Conservation (phyloP, 73 alveolate genomes). For the Paramecium pentaurelia region DNA sequence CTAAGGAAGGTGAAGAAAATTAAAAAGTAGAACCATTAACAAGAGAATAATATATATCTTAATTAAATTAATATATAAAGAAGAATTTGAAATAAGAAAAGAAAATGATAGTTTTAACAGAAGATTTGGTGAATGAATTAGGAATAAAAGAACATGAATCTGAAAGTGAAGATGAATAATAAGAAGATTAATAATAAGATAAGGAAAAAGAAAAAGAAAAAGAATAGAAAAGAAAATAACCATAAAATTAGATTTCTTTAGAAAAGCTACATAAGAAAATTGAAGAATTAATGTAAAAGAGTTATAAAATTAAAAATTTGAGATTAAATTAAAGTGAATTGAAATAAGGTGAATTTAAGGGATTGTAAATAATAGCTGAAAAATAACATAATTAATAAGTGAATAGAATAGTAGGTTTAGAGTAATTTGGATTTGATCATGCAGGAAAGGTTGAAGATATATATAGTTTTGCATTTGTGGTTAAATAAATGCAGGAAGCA, state of each 20-base stretch:
- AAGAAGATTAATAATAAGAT: background rate
- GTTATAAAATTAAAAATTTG: background rate
- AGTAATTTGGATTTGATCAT: background rate
- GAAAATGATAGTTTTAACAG: background rate
- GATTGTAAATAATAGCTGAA: constrained; percentile 10
- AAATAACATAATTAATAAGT: constrained; percentile 25
- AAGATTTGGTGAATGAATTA: background rate
- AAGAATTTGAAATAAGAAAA: background rate
- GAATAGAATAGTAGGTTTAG: background rate
- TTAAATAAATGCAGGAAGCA: background rate
- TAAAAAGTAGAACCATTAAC: background rate
- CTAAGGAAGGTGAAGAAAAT: background rate
- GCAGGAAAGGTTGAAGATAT: background rate
- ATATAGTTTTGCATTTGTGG: background rate
- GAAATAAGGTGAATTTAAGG: background rate
- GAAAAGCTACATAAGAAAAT: background rate
- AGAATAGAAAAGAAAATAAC: background rate
- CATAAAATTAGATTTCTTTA: background rate
- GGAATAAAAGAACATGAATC: background rate
- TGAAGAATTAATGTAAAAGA: background rate
- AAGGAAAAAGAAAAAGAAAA: background rate
- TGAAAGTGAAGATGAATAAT: background rate
- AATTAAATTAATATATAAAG: background rate
- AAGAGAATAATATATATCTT: background rate
- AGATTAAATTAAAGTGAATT: background rate